A percentile compares a stretch with the other conserved stretches of the same genome.
Conservation (phyloP, 1,284 basidiomycete genomes). For the Wallemia ichthyophaga region DNA sequence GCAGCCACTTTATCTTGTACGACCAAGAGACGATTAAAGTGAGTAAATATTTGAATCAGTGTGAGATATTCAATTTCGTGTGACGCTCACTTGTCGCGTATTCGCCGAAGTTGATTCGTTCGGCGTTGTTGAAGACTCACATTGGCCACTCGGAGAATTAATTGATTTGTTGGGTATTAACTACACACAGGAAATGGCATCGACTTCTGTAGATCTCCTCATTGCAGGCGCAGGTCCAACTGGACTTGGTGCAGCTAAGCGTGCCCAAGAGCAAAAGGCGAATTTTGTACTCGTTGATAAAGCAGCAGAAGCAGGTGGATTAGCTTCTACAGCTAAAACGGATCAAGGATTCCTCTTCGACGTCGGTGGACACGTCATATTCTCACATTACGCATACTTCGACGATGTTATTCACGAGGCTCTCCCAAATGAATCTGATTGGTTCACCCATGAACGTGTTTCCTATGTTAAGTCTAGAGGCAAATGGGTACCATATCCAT, state of each 20-base stretch:
- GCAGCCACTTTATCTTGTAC: too few relatives aligned
- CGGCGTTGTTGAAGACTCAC: too few relatives aligned
- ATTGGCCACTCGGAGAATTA: too few relatives aligned
- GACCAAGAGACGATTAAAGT: too few relatives aligned
- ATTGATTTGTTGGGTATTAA: too few relatives aligned
- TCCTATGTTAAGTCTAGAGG: slow-evolving; percentile 21
- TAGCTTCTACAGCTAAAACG: slow-evolving; percentile 22
- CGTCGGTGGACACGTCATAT: slow-evolving; percentile 25
- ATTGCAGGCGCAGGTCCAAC: slow-evolving; percentile 11
- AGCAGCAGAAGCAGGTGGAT: slow-evolving; percentile 19
- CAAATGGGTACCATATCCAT: slow-evolving; percentile 20
- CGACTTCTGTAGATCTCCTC: neutral
- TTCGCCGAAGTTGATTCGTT: too few relatives aligned
- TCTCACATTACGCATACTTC: slow-evolving; percentile 24
- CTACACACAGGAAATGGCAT: too few relatives aligned
- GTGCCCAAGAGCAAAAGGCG: slow-evolving; percentile 19
- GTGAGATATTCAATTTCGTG: too few relatives aligned
- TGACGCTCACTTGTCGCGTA: too few relatives aligned
- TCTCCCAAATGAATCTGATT: slow-evolving; percentile 19
- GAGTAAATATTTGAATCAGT: too few relatives aligned
- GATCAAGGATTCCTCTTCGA: slow-evolving; percentile 24
- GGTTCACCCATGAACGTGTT: slow-evolving; percentile 23
- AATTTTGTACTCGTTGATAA: slow-evolving; percentile 20
- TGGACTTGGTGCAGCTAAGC: slow-evolving; percentile 23
- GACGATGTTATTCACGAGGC: slow-evolving; percentile 22